Conservation (phyloP, 2,329 filamentous ascomycete species). For the Didymosphaeria variabile region DNA sequence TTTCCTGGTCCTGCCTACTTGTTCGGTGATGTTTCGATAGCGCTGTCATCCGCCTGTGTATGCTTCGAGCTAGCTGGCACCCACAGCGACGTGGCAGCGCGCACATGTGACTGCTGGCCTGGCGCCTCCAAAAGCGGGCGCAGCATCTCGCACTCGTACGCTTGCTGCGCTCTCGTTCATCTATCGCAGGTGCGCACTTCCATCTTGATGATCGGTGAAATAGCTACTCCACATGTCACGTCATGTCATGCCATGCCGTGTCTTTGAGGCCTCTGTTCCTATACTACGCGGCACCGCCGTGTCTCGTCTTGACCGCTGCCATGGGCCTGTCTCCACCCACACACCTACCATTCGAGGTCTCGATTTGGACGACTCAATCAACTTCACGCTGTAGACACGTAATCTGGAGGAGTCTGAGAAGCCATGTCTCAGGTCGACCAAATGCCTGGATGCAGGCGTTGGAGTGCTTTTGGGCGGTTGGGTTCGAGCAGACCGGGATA, state of each 20-base stretch:
- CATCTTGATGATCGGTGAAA: not conserved
- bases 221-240: not conserved
- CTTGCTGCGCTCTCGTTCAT: not conserved
- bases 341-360: not conserved
- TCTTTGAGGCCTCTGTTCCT: not conserved
- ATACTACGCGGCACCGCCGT: not conserved
- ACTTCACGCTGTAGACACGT: not conserved
- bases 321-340: not conserved
- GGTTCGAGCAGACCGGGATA: not conserved
- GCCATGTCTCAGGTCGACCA: not conserved
- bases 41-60: slow-evolving; percentile 6
- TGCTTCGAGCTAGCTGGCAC: not conserved
- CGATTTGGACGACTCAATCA: not conserved
- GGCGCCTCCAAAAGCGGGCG: slow-evolving; percentile 10
- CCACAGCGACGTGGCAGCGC: slow-evolving; percentile 1
- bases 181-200: slow-evolving; percentile 10
- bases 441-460: not conserved
- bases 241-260: not conserved
- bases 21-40: slow-evolving; percentile 9
- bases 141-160: not conserved
- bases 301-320: not conserved
- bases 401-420: not conserved
- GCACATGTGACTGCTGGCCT: slow-evolving; percentile 3
- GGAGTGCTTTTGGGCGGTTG: not conserved
- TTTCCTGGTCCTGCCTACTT: not conserved